Conservation (phyloP, 2,329 filamentous ascomycete genomes). For the Talaromyces sp. region DNA sequence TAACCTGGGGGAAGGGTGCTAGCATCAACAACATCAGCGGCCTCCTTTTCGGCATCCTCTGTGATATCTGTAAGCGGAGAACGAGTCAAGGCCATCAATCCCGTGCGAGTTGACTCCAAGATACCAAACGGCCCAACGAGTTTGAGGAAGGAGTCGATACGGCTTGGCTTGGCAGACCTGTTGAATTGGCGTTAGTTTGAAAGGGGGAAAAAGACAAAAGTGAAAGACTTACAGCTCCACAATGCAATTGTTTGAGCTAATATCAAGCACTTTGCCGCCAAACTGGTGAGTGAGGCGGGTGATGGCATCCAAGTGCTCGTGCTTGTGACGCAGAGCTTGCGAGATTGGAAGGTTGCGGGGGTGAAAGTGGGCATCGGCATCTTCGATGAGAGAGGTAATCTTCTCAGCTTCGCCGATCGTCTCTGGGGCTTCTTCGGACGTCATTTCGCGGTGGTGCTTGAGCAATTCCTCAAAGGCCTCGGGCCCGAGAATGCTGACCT, state of each 20-base stretch:
- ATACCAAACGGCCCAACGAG: constrained; percentile 92
- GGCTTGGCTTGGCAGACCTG: constrained; percentile 82
- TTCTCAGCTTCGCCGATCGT: constrained; percentile 41
- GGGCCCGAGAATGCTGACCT: constrained; percentile 92
- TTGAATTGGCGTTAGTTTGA: constrained; percentile 4
- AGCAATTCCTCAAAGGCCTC: constrained; percentile 98
- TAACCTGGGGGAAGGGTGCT: constrained; percentile 91
- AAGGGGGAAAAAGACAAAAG: neutral
- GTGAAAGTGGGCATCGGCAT: constrained; percentile 64
- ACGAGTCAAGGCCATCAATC: constrained; percentile 92
- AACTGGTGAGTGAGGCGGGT: constrained; percentile 97
- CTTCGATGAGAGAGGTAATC: constrained; percentile 23
- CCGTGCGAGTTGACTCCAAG: constrained; percentile 89
- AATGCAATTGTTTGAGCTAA: constrained; percentile 97
- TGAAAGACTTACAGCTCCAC: constrained; percentile 74
- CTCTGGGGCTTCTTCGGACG: constrained; percentile 37
- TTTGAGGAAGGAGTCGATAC: constrained; percentile 98
- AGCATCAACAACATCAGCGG: constrained; percentile 89
- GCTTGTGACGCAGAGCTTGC: constrained; percentile 90
- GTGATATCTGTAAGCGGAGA: constrained; percentile 75
- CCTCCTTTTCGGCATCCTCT: constrained; percentile 76
- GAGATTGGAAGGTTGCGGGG: constrained; percentile 79
- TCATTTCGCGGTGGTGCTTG: constrained; percentile 91
- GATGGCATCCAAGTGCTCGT: constrained; percentile 93
- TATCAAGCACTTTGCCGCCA: constrained; percentile 93